Base-by-base conservation (phyloP, 78 protist species). In the Monocercomonoides exilis region DNA sequence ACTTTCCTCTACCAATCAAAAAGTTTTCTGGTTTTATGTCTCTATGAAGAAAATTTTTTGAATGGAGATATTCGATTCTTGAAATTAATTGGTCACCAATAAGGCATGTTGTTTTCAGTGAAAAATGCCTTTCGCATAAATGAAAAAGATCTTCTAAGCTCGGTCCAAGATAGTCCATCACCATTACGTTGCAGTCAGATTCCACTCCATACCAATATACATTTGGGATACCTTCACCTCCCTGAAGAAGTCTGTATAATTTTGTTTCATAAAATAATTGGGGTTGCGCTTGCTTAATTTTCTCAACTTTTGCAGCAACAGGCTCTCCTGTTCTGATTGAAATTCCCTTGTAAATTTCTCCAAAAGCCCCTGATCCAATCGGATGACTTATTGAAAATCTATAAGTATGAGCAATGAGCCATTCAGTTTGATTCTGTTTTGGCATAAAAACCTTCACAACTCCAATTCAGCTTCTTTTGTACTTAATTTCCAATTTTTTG, bases 21-120 rank as follows among this genome's bases (percentile, higher is more conserved):
- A 82, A 88, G 80, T 88, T 88, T n/a, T n/a, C n/a, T n/a, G n/a
- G n/a, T n/a, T n/a, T n/a, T n/a, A n/a, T n/a, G n/a, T n/a, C n/a
- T n/a, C n/a, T n/a, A n/a, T n/a, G n/a, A n/a, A n/a, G n/a, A n/a
- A n/a, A n/a, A n/a, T n/a, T n/a, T n/a, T n/a, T n/a, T n/a, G n/a
- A n/a, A n/a, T n/a, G n/a, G n/a, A n/a, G n/a, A n/a, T n/a, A n/a
- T n/a, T n/a, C n/a, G n/a, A n/a, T n/a, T n/a, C n/a, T n/a, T n/a
- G n/a, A n/a, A n/a, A n/a, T n/a, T n/a, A n/a, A n/a, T n/a, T 88
- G 90, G n/a, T 88, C 90, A 77, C 88, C 90, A 4, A 88, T 33
- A 85, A 88, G 81, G n/a, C 81, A 41, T 41, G 45, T 45, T 42
- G 90, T 88, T 81, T 88, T 88, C 0, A 88, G 77, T 2, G 87